phyloP scores from a whole-genome alignment of 192 early-diverging fungal genomes.

The Mycoemilia scoparia region DNA sequence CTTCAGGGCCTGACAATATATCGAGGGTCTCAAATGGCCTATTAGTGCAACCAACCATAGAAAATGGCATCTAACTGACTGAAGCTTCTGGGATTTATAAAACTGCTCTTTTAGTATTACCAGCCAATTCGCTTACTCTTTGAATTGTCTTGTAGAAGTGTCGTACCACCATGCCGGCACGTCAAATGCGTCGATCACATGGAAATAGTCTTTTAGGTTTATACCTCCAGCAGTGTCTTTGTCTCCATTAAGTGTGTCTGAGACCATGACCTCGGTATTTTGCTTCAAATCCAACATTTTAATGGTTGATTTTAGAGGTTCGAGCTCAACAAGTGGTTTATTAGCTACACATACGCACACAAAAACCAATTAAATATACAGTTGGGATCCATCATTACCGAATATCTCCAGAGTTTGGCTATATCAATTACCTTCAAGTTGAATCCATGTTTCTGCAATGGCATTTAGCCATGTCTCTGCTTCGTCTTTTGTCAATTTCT shows the following conservation, averaged over 20 bases:
- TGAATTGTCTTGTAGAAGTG: constrained; percentile 44
- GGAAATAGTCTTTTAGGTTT: constrained; percentile 2
- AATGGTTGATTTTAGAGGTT: constrained; percentile 13
- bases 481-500: constrained; percentile 21
- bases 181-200: constrained; percentile 53
- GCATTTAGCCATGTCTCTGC: constrained; percentile 42
- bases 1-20: constrained; percentile 39
- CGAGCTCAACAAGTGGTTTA: constrained; percentile 20
- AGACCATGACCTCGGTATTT: background rate
- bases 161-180: constrained; percentile 52
- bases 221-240: background rate
- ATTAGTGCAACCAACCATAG: constrained; percentile 3
- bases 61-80: background rate
- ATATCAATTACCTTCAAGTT: constrained; percentile 40
- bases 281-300: constrained; percentile 11
- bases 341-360: constrained; percentile 1
- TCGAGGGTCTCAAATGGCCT: constrained; percentile 7
- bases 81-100: background rate
- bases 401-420: background rate
- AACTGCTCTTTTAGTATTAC: background rate
- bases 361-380: background rate
- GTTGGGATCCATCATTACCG: background rate
- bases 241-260: background rate
- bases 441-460: constrained; percentile 49
- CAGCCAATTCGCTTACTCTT: constrained; percentile 15